Conservation (phyloP, 768 basidiomycete genomes). For the Brasilioporus rufonigricans region DNA sequence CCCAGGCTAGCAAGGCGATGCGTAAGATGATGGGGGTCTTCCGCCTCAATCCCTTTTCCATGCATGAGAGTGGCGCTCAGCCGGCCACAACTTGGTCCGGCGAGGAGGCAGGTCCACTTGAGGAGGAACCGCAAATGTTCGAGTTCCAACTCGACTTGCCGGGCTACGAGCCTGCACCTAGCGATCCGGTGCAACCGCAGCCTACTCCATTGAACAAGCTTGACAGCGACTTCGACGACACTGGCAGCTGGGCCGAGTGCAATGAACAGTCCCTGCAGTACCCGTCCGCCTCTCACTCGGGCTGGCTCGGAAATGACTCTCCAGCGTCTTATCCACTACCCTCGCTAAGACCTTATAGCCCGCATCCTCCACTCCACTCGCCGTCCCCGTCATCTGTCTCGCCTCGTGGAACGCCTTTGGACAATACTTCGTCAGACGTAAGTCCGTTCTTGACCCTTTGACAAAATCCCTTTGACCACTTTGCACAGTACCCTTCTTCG, state of each 20-base stretch:
- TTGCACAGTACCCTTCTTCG: slow-evolving; percentile 17
- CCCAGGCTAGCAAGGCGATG: slow-evolving; percentile 69
- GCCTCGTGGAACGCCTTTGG: slow-evolving; percentile 25
- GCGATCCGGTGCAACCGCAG: slow-evolving; percentile 19
- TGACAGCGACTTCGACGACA: slow-evolving; percentile 19
- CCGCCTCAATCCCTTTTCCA: slow-evolving; percentile 73
- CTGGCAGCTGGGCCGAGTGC: slow-evolving; percentile 25
- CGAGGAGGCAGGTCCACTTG: slow-evolving; percentile 56
- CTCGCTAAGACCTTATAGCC: slow-evolving; percentile 28
- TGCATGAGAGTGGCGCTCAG: slow-evolving; percentile 50
- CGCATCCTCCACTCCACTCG: slow-evolving; percentile 26
- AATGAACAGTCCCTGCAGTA: slow-evolving; percentile 21
- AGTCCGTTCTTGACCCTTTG: neutral
- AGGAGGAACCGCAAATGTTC: slow-evolving; percentile 57
- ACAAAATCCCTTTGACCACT: slow-evolving; percentile 4
- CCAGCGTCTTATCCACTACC: slow-evolving; percentile 29
- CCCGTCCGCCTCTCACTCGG: slow-evolving; percentile 20
- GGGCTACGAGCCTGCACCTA: slow-evolving; percentile 21
- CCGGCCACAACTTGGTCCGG: slow-evolving; percentile 43
- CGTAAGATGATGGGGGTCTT: slow-evolving; percentile 76
- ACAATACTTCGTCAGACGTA: slow-evolving; percentile 28
- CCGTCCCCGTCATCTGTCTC: slow-evolving; percentile 28
- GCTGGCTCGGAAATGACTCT: slow-evolving; percentile 30
- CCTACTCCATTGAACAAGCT: slow-evolving; percentile 3
- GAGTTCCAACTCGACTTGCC: slow-evolving; percentile 60